These are phyloP conservation scores for Epithemia pelagica DNA, from an alignment of 108 stramenopile genomes.

Conservation along the genomic window DNA sequence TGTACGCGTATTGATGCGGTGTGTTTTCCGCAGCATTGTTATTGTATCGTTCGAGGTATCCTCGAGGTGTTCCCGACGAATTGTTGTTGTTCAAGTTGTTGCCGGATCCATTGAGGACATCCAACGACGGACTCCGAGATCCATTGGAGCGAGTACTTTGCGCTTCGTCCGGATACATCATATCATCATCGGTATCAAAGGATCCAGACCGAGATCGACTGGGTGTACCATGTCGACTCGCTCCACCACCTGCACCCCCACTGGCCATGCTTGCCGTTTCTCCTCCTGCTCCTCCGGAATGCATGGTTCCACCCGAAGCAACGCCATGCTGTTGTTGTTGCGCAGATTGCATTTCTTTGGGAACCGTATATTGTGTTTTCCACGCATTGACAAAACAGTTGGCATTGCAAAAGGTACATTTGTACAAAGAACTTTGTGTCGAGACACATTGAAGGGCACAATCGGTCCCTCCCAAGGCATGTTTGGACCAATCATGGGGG, in stretches of 20 bases:
- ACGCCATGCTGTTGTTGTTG: conserved; percentile 17
- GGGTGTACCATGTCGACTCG: conserved; percentile 18
- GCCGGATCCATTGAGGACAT: not conserved
- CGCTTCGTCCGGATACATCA: conserved; percentile 4
- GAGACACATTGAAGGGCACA: conserved; percentile 79
- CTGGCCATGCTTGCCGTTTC: too few relatives aligned
- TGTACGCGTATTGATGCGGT: not conserved
- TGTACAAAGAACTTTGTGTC: conserved; percentile 68
- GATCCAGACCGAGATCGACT: conserved; percentile 8
- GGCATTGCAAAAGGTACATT: conserved; percentile 82
- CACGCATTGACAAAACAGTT: conserved; percentile 81
- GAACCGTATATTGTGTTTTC: conserved; percentile 84
- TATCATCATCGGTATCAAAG: conserved; percentile 5
- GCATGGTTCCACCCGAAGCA: conserved; percentile 15
- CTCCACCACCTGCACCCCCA: conserved; percentile 20
- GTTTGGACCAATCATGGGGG: conserved; percentile 85
- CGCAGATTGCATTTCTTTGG: conserved; percentile 21
- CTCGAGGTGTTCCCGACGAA: conserved; percentile 6
- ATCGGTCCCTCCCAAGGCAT: conserved; percentile 73
- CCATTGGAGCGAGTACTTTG: conserved; percentile 8
- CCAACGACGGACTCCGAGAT: conserved; percentile 6
- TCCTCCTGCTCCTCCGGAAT: conserved; percentile 33
- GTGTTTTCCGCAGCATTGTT: conserved; percentile 4
- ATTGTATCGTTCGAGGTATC: conserved; percentile 6
- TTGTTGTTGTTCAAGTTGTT: not conserved